phyloP scores from a whole-genome alignment of 2,329 filamentous ascomycete genomes.

The Neurospora crassa region DNA sequence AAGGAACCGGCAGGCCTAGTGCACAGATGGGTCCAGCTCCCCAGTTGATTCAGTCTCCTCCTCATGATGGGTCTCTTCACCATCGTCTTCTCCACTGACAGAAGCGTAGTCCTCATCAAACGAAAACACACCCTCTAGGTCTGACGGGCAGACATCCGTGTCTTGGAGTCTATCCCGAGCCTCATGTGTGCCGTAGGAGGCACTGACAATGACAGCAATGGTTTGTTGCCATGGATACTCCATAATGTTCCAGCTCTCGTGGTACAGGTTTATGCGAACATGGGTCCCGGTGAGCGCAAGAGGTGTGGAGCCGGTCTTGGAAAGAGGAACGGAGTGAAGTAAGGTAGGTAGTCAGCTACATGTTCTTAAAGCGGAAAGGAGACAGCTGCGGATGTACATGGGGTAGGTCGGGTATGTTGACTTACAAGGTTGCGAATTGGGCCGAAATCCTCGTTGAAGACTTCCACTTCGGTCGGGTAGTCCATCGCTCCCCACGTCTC shows the following conservation, averaged over 20 bases:
- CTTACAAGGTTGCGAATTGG: not conserved
- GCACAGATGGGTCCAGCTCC: not conserved
- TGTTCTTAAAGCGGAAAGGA: not conserved
- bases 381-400: not conserved
- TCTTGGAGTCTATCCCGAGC: not conserved
- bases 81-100: not conserved
- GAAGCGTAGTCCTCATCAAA: not conserved
- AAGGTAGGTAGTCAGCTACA: not conserved
- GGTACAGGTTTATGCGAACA: not conserved
- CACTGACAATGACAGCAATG: not conserved
- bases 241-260: too few species aligned
- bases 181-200: not conserved
- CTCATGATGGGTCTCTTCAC: not conserved
- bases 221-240: not conserved
- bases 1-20: not conserved
- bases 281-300: not conserved
- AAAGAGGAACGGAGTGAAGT: not conserved
- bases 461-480: not conserved
- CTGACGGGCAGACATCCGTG: not conserved
- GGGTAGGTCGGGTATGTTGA: not conserved
- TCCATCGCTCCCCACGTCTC: not conserved
- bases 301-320: not conserved
- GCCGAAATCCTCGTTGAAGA: not conserved
- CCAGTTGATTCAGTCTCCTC: accelerated
- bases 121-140: not conserved